Percentiles rank a stretch among this genome's conserved stretches.
Evolutionary conservation across 1,284 basidiomycete species (phyloP).

Genomic region (Bondarzewia mesenterica): DNA sequence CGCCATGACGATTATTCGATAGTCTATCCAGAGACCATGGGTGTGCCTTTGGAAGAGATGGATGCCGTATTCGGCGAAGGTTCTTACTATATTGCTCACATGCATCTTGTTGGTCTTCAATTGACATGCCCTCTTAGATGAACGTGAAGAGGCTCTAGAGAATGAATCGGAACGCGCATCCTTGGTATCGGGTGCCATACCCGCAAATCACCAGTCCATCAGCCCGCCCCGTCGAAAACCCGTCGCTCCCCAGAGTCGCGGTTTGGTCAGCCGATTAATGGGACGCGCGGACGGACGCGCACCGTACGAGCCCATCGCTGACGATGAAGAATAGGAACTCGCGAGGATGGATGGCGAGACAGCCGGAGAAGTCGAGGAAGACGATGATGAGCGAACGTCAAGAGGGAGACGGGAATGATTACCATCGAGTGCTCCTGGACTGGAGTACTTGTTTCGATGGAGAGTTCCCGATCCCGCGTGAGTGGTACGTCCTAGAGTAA

Average conservation of each 20-base stretch:
- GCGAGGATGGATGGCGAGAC: slow-evolving; percentile 41
- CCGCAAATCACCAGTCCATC: slow-evolving; percentile 29
- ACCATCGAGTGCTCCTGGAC: no score
- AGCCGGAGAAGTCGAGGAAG: slow-evolving; percentile 19
- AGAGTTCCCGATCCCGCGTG: neutral
- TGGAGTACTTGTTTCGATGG: neutral
- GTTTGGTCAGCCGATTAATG: slow-evolving; percentile 46
- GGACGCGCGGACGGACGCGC: slow-evolving; percentile 34
- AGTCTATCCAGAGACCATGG: slow-evolving; percentile 82
- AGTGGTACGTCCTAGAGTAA: neutral
- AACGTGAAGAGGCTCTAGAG: slow-evolving; percentile 57
- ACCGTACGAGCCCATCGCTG: slow-evolving; percentile 47
- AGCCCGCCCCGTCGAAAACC: slow-evolving; percentile 15
- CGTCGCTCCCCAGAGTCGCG: slow-evolving; percentile 18
- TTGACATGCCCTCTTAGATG: slow-evolving; percentile 29
- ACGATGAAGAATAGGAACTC: slow-evolving; percentile 59
- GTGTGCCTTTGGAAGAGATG: slow-evolving; percentile 77
- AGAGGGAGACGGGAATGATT: slow-evolving; percentile 1
- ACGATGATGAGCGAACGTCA: slow-evolving; percentile 12
- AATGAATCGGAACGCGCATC: slow-evolving; percentile 67
- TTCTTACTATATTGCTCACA: slow-evolving; percentile 18
- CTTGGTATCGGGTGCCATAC: slow-evolving; percentile 34
- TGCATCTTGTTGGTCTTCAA: no score
- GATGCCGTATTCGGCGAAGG: slow-evolving; percentile 79
- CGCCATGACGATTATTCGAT: no score